Percentiles rank a stretch among this genome's conserved stretches.
Evolutionary conservation across 2,329 filamentous ascomycete genomes (phyloP).

Genomic region (Phialocephala subalpina): DNA sequence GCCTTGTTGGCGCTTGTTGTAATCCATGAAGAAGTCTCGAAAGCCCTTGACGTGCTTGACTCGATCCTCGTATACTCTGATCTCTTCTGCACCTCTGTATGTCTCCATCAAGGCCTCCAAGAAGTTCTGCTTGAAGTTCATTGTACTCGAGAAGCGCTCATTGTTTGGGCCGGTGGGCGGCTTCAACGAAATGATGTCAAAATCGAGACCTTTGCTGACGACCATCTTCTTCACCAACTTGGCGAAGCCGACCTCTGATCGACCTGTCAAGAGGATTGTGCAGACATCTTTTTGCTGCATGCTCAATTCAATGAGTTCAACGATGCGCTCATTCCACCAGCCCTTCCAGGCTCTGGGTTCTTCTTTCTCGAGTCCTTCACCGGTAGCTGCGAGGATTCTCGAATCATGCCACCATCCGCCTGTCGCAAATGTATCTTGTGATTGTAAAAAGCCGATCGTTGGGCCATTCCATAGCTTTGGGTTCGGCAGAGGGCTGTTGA

Average conservation of each 20-base stretch:
- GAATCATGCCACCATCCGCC: conserved; percentile 98
- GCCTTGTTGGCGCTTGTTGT: conserved; percentile 68
- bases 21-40: conserved; percentile 80
- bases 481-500: conserved; percentile 90
- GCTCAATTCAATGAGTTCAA: conserved; percentile 80
- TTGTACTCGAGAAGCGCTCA: conserved; percentile 81
- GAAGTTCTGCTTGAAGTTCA: conserved; percentile 91
- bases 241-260: conserved; percentile 79
- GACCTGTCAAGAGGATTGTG: conserved; percentile 86
- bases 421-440: conserved; percentile 77
- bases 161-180: conserved; percentile 82
- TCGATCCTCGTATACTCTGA: conserved; percentile 77
- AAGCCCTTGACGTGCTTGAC: conserved; percentile 79
- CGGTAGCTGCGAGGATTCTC: conserved; percentile 84
- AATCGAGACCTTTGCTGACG: conserved; percentile 78
- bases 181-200: conserved; percentile 90
- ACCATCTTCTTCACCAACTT: conserved; percentile 85
- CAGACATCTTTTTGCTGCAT: conserved; percentile 86
- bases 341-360: conserved; percentile 86
- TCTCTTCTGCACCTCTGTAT: conserved; percentile 82
- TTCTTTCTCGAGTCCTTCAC: conserved; percentile 82
- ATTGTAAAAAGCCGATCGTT: conserved; percentile 80
- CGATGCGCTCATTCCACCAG: conserved; percentile 96
- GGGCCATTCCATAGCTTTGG: conserved; percentile 83
- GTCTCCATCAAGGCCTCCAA: conserved; percentile 84